These are phyloP conservation scores for Nicotiana noctiflora DNA, from an alignment of 257 asterid genomes.

Conservation along the genomic window DNA sequence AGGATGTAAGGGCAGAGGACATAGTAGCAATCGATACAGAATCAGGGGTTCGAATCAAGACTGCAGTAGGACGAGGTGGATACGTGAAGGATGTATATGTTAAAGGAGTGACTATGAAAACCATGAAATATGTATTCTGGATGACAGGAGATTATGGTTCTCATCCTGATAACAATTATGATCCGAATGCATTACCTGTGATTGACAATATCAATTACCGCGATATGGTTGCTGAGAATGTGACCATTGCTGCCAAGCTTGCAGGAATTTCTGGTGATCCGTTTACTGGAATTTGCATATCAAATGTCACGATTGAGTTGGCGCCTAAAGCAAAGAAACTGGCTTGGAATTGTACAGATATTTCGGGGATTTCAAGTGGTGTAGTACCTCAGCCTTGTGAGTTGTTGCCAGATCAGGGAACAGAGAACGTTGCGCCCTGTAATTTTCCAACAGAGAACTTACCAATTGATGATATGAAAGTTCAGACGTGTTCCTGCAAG, in stretches of 20 bases:
- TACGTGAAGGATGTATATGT: conserved; percentile 79
- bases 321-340: conserved; percentile 56
- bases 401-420: conserved; percentile 35
- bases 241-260: conserved; percentile 62
- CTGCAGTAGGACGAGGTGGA: conserved; percentile 76
- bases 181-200: conserved; percentile 82
- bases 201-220: conserved; percentile 68
- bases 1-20: conserved; percentile 76
- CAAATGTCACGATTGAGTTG: conserved; percentile 66
- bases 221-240: conserved; percentile 82
- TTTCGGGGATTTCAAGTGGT: conserved; percentile 60
- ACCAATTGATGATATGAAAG: conserved; percentile 46
- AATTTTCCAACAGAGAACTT: conserved; percentile 50
- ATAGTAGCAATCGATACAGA: conserved; percentile 73
- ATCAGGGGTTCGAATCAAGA: conserved; percentile 83
- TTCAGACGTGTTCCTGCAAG: conserved; percentile 48
- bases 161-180: conserved; percentile 73
- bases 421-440: conserved; percentile 27
- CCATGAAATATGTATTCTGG: conserved; percentile 97
- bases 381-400: conserved; percentile 74
- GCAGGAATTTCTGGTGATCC: conserved; percentile 58
- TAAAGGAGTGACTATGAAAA: conserved; percentile 62
- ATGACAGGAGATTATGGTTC: conserved; percentile 93
- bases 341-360: conserved; percentile 79
- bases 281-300: conserved; percentile 57